A percentile compares a stretch with the other conserved stretches of the same genome.
These are phyloP conservation scores for Debaryomyces sp. DNA, from an alignment of 1,139 yeast genomes.

Conservation along the genomic window DNA sequence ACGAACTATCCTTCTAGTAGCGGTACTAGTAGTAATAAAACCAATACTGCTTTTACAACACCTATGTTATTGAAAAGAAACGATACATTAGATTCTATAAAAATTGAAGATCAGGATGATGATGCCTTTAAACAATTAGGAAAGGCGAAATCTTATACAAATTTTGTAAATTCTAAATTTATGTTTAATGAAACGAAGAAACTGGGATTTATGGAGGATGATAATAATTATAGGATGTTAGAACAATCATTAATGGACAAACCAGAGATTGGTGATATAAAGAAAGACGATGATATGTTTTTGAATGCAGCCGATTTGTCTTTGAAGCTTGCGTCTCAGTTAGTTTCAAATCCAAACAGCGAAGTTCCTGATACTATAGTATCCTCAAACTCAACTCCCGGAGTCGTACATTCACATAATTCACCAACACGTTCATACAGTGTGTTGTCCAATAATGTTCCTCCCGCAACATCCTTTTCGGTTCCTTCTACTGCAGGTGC, in stretches of 20 bases:
- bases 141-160: slow-evolving; percentile 39
- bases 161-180: slow-evolving; percentile 1
- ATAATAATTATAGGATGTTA: slow-evolving; percentile 1
- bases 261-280: neutral
- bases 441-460: slow-evolving; percentile 4
- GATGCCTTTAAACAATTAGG: slow-evolving; percentile 48
- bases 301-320: slow-evolving; percentile 29
- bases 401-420: slow-evolving; percentile 14
- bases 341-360: slow-evolving; percentile 15
- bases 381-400: slow-evolving; percentile 24
- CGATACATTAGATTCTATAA: slow-evolving; percentile 35
- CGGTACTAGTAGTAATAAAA: slow-evolving; percentile 5
- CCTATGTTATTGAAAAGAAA: slow-evolving; percentile 21
- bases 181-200: neutral
- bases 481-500: slow-evolving; percentile 17
- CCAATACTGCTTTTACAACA: slow-evolving; percentile 9
- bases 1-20: slow-evolving; percentile 8
- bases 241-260: slow-evolving; percentile 4
- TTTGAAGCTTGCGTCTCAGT: slow-evolving; percentile 27
- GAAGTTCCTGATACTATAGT: slow-evolving; percentile 12
- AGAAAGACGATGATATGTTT: slow-evolving; percentile 12
- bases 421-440: slow-evolving; percentile 10
- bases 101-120: slow-evolving; percentile 46
- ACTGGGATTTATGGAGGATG: neutral
- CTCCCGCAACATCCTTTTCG: slow-evolving; percentile 14